Evolutionary conservation across 2,329 filamentous ascomycete species (phyloP).

Genomic region (Alternaria brassicicola): DNA sequence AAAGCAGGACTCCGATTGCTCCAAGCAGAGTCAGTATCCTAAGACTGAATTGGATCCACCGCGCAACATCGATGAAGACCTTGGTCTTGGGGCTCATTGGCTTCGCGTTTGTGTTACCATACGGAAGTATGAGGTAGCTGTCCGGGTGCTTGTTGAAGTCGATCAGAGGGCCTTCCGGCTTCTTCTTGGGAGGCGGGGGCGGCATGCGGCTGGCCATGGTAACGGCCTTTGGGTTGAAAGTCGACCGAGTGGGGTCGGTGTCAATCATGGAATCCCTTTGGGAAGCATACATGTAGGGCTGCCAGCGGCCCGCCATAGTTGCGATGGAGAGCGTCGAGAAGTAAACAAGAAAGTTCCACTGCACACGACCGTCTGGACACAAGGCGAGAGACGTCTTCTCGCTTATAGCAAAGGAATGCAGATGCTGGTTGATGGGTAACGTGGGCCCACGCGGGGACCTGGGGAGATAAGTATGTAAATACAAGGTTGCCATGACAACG

Average conservation of each 20-base stretch:
- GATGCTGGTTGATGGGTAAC: constrained; percentile 32
- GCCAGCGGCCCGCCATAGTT: constrained; percentile 55
- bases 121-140: constrained; percentile 68
- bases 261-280: constrained; percentile 58
- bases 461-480: constrained; percentile 35
- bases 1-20: constrained; percentile 72
- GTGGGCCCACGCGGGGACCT: constrained; percentile 36
- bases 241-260: constrained; percentile 52
- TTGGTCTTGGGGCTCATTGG: constrained; percentile 75
- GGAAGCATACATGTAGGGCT: constrained; percentile 74
- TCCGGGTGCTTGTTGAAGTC: constrained; percentile 88
- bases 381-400: constrained; percentile 30
- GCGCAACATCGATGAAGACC: constrained; percentile 69
- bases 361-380: constrained; percentile 34
- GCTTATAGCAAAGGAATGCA: constrained; percentile 44
- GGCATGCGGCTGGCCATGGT: constrained; percentile 78
- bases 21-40: constrained; percentile 71
- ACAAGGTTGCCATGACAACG: constrained; percentile 42
- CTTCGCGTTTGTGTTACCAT: constrained; percentile 65
- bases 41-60: constrained; percentile 72
- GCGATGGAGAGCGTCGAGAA: constrained; percentile 28
- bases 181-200: constrained; percentile 63
- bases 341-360: constrained; percentile 36
- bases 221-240: constrained; percentile 87
- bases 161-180: constrained; percentile 76